A percentile compares a stretch with the other conserved stretches of the same genome.
Conservation (phyloP, 1,284 basidiomycete species). For the Ceratobasidium sp. region DNA sequence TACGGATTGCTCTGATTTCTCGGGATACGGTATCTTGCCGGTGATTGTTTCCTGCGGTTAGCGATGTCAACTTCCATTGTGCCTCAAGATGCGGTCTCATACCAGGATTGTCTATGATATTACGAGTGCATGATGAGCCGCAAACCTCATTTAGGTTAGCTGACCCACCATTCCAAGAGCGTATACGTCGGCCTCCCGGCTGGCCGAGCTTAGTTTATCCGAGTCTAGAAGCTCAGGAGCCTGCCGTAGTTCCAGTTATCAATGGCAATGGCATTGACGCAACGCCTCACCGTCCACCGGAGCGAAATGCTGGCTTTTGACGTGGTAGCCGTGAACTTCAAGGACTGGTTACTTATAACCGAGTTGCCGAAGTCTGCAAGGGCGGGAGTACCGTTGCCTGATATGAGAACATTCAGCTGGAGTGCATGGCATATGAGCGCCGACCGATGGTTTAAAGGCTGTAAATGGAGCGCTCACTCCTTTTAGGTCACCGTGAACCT, state of each 20-base stretch:
- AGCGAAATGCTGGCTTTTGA: background rate
- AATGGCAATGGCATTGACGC: background rate
- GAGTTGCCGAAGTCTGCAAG: conserved; percentile 5
- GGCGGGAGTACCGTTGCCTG: background rate
- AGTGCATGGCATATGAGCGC: background rate
- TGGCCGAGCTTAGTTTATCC: background rate
- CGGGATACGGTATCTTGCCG: conserved; percentile 4
- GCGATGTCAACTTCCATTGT: background rate
- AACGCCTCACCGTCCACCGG: background rate
- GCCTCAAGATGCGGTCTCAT: background rate
- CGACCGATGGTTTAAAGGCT: too few relatives aligned
- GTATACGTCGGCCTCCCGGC: background rate
- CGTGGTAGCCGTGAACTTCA: background rate
- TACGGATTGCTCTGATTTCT: background rate
- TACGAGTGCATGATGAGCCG: background rate
- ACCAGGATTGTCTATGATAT: background rate
- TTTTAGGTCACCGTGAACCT: too few relatives aligned
- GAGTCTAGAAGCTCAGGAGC: conserved; percentile 5
- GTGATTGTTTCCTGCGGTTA: conserved; percentile 12
- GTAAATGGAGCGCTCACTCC: too few relatives aligned
- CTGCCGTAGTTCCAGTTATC: background rate
- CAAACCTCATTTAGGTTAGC: background rate
- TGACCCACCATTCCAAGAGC: background rate
- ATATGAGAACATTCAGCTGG: conserved; percentile 1
- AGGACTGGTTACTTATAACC: background rate